Evolutionary conservation across 2,329 filamentous ascomycete genomes (phyloP), one percentile per base, ranked within the genome.

Genomic region (Colletotrichum lini): DNA sequence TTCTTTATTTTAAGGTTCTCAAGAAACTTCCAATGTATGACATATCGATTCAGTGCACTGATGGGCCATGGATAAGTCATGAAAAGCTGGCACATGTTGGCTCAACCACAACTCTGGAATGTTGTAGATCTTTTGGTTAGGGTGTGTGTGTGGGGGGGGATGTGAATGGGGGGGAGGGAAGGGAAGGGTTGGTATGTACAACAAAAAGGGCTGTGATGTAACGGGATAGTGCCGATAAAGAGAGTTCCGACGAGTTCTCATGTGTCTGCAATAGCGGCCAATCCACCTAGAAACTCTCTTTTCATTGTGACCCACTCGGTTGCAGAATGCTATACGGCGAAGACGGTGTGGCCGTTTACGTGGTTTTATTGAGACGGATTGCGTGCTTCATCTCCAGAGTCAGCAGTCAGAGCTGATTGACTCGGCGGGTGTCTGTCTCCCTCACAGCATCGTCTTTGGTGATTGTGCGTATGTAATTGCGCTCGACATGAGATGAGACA

Each of bases 1-100:
- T 62, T 38, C 64, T 62, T 62, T 58, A 62, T 59, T 54, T 69
- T 64, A 68, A 72, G 47, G 53, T 69, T 72, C 68, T 45, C 23
- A 59, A 53, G 65, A 72, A 72, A 72, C 69, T 59, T 59, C 53
- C 45, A 47, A 30, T 30, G 69, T 69, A 59, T 72, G 65, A 72
- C 35, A 53, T 72, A 52, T 64, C 58, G 69, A 69, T 35, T 72
- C 69, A 72, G 69, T 42, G 42, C 38, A 58, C 40, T 42, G 35
- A 16, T 23, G 26, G 23, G 10, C n/a, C 44, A 56, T 45, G 47
- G 59, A 35, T 21, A 56, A 21, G 50, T 38, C 44, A 35, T 47
- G 67, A 42, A 30, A 38, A 44, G 65, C 49, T 72, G 53, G 69
- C 58, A 23, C 12, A 63, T 53, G 54, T 62, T 35, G 26, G 21